phyloP scores from a whole-genome alignment of 1,139 yeast genomes.

The Debaryomyces coudertii region DNA sequence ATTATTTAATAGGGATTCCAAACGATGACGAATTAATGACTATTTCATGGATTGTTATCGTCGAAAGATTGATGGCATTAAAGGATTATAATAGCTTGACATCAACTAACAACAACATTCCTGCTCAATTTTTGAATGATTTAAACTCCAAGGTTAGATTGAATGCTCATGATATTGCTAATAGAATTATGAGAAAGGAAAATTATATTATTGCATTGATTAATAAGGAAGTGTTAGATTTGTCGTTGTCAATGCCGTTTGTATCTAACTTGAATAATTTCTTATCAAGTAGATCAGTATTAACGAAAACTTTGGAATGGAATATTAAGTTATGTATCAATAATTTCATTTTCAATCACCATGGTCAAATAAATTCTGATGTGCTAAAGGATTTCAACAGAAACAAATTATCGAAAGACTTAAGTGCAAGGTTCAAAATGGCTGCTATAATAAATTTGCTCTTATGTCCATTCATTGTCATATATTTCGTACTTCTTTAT shows the following conservation, averaged over 20 bases:
- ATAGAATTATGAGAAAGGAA: conserved; percentile 92
- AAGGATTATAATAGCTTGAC: conserved; percentile 81
- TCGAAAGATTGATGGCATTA: conserved; percentile 71
- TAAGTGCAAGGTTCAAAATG: conserved; percentile 76
- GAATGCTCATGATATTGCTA: conserved; percentile 93
- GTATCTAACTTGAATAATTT: conserved; percentile 41
- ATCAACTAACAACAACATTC: conserved; percentile 38
- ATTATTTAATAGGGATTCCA: conserved; percentile 64
- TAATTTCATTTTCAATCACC: conserved; percentile 80
- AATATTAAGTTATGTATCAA: conserved; percentile 84
- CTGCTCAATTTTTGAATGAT: conserved; percentile 47
- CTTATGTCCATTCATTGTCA: conserved; percentile 82
- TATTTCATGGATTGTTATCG: conserved; percentile 88
- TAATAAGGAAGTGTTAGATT: conserved; percentile 73
- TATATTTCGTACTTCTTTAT: conserved; percentile 78
- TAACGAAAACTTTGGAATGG: conserved; percentile 94
- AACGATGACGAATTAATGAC: conserved; percentile 85
- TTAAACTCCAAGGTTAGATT: conserved; percentile 71
- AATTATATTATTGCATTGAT: conserved; percentile 89
- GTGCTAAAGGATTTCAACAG: conserved; percentile 76
- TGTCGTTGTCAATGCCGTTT: conserved; percentile 44
- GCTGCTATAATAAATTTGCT: conserved; percentile 85
- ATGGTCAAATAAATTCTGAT: conserved; percentile 79
- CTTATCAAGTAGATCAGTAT: conserved; percentile 39
- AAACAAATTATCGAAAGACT: conserved; percentile 65